Conservation (phyloP, 306 rosid species). For the Medicago truncatula region DNA sequence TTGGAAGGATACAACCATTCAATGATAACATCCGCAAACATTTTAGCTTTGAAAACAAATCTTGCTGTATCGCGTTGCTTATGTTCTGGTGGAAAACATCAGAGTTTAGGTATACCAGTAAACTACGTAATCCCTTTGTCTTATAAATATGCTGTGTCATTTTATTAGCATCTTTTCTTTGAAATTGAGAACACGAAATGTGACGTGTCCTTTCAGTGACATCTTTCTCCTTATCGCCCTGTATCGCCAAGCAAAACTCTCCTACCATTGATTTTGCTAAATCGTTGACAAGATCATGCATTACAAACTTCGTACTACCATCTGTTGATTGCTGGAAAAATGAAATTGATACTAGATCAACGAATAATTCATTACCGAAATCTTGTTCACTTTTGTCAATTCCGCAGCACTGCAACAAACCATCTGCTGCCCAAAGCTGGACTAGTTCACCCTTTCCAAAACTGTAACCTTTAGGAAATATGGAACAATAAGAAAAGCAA, state of each 20-base stretch:
- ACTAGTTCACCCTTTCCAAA: neutral
- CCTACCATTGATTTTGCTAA: neutral
- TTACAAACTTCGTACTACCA: fast-evolving
- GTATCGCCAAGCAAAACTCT: neutral
- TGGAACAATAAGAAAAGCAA: neutral
- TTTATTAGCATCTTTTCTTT: neutral
- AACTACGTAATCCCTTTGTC: neutral
- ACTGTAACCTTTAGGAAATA: neutral
- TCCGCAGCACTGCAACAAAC: neutral
- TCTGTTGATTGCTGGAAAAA: neutral
- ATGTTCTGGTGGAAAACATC: neutral
- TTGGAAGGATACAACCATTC: neutral
- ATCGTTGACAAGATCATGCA: neutral
- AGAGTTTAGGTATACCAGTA: neutral
- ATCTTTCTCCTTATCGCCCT: neutral
- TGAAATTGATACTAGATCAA: neutral
- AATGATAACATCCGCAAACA: neutral
- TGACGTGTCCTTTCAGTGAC: neutral
- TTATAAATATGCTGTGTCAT: neutral
- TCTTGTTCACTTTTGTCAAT: neutral
- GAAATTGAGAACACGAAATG: neutral
- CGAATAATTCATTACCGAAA: neutral
- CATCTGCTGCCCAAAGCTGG: neutral
- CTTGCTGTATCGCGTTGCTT: neutral
- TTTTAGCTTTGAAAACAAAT: neutral